These are phyloP conservation scores for Deakozyma indianensis DNA, from an alignment of 805 yeast genomes.

Conservation along the genomic window DNA sequence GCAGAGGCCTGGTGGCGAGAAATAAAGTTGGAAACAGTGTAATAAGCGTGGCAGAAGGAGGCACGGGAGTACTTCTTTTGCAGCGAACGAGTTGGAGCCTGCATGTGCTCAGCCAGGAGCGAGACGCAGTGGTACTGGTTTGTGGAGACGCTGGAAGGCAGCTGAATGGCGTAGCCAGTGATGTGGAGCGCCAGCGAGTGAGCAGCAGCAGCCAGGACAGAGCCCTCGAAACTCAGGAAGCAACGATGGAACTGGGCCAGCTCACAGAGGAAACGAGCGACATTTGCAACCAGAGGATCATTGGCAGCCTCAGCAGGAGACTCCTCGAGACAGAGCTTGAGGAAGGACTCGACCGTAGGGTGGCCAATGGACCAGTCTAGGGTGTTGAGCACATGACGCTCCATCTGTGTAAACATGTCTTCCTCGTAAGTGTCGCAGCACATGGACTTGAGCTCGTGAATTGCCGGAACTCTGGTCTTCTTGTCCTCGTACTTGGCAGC, in stretches of 20 bases:
- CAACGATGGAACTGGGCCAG: constrained; percentile 21
- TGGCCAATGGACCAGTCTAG: constrained; percentile 57
- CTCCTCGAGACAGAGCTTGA: constrained; percentile 14
- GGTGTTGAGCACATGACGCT: constrained; percentile 52
- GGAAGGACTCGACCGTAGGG: constrained; percentile 36
- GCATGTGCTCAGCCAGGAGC: constrained; percentile 22
- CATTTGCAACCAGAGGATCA: constrained; percentile 14
- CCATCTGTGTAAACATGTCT: constrained; percentile 55
- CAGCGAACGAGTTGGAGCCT: constrained; percentile 22
- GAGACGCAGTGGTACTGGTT: constrained; percentile 19
- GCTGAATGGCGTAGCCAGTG: constrained; percentile 7
- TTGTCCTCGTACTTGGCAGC: constrained; percentile 69
- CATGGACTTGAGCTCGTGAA: constrained; percentile 51
- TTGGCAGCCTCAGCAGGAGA: constrained; percentile 8
- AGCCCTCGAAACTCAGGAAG: constrained; percentile 19
- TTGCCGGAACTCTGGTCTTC: constrained; percentile 58
- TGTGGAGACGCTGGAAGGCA: constrained; percentile 3
- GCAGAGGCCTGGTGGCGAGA: constrained; percentile 13
- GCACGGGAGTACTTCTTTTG: constrained; percentile 24
- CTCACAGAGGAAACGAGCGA: constrained; percentile 22
- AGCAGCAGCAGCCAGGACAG: constrained; percentile 19
- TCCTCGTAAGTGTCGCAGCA: constrained; percentile 52
- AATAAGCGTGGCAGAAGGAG: constrained; percentile 19
- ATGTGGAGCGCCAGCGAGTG: constrained; percentile 18
- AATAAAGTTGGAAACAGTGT: constrained; percentile 19